These are phyloP conservation scores for Pisolithus orientalis DNA, from an alignment of 768 basidiomycete genomes.

Conservation along the genomic window DNA sequence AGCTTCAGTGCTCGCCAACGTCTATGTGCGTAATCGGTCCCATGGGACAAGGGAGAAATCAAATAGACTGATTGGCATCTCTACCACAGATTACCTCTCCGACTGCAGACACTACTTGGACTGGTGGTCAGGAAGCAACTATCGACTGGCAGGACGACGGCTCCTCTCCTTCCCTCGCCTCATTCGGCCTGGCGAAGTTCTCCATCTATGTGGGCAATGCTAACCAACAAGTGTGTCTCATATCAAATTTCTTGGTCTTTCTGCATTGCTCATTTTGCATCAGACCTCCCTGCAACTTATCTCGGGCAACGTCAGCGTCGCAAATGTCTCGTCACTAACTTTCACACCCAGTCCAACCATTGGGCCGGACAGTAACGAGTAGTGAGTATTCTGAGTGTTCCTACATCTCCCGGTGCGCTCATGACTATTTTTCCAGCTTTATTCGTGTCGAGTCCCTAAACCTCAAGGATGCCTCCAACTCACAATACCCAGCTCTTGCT, in stretches of 20 bases:
- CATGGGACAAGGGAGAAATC: neutral
- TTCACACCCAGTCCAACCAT: slow-evolving; percentile 49
- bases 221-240: slow-evolving; percentile 46
- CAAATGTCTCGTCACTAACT: slow-evolving; percentile 34
- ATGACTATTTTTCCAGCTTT: slow-evolving; percentile 44
- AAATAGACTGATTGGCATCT: neutral
- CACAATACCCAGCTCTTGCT: slow-evolving; percentile 55
- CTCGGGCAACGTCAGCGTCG: slow-evolving; percentile 43
- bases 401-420: neutral
- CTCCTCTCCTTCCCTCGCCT: slow-evolving; percentile 37
- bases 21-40: slow-evolving; percentile 41
- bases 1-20: slow-evolving; percentile 46
- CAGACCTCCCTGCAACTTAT: slow-evolving; percentile 57
- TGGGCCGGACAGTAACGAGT: slow-evolving; percentile 50
- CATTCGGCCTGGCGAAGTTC: slow-evolving; percentile 47
- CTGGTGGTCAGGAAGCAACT: slow-evolving; percentile 43
- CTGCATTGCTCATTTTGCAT: slow-evolving; percentile 7
- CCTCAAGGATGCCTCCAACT: slow-evolving; percentile 44
- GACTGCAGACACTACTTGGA: slow-evolving; percentile 35
- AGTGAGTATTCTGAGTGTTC: slow-evolving; percentile 35
- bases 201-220: slow-evolving; percentile 62
- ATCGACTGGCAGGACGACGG: slow-evolving; percentile 59
- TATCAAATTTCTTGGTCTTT: neutral
- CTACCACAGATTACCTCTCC: slow-evolving; percentile 52
- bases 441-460: slow-evolving; percentile 63